Evolutionary conservation across 805 yeast genomes (phyloP).

Genomic region (Candida andamanensis): DNA sequence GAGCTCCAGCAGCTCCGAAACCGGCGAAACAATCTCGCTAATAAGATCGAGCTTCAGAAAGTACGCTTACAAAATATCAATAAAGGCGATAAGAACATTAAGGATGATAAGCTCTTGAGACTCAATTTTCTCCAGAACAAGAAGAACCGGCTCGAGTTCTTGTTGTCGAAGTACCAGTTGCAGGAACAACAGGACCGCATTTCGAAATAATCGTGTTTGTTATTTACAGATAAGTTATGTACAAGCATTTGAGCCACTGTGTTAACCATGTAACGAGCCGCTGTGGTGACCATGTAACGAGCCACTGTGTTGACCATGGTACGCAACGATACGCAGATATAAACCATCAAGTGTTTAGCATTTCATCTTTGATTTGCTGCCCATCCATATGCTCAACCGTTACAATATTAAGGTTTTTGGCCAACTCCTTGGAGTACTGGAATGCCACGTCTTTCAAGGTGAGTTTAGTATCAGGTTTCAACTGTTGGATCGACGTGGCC

Average conservation of each 20-base stretch:
- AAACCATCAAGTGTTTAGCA: neutral
- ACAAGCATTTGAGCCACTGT: no score
- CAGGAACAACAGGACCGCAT: slow-evolving; percentile 13
- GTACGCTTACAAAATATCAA: slow-evolving; percentile 26
- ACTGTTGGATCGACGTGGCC: slow-evolving; percentile 31
- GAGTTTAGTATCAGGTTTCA: slow-evolving; percentile 11
- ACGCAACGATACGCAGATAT: no score
- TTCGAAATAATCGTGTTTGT: neutral
- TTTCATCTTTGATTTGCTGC: slow-evolving; percentile 15
- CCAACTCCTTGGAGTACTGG: slow-evolving; percentile 33
- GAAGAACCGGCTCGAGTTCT: slow-evolving; percentile 41
- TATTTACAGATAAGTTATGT: no score
- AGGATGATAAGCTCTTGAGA: slow-evolving; percentile 31
- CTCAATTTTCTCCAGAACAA: slow-evolving; percentile 37
- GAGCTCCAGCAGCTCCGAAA: slow-evolving; percentile 31
- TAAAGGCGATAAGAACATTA: slow-evolving; percentile 14
- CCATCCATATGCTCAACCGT: slow-evolving; percentile 35
- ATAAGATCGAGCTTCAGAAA: slow-evolving; percentile 37
- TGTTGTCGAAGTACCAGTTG: slow-evolving; percentile 21
- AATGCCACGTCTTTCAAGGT: slow-evolving; percentile 24
- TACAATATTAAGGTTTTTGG: slow-evolving; percentile 25
- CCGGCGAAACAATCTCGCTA: slow-evolving; percentile 24
- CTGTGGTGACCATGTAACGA: no score
- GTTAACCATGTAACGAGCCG: no score
- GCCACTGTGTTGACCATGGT: no score